Conservation (phyloP, 495 filamentous ascomycete species). For the Aspergillus homomorphus region DNA sequence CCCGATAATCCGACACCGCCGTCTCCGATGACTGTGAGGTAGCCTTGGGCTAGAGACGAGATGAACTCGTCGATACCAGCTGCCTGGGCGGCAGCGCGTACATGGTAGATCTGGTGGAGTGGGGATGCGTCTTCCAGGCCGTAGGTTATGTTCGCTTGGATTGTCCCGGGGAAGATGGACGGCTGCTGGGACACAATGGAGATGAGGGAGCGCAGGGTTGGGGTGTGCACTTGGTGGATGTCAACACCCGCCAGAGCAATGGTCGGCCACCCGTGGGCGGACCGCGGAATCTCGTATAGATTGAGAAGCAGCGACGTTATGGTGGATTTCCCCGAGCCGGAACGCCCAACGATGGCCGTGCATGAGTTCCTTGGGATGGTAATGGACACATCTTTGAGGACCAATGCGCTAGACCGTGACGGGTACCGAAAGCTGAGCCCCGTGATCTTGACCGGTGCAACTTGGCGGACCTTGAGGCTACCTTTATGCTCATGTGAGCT, state of each 20-base stretch:
- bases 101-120: slow-evolving; percentile 32
- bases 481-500: slow-evolving; percentile 58
- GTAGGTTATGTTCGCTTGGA: slow-evolving; percentile 79
- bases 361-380: slow-evolving; percentile 55
- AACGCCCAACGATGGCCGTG: slow-evolving; percentile 76
- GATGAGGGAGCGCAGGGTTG: slow-evolving; percentile 64
- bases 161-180: slow-evolving; percentile 68
- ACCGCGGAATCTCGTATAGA: slow-evolving; percentile 51
- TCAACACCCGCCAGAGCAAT: slow-evolving; percentile 58
- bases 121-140: slow-evolving; percentile 51
- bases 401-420: slow-evolving; percentile 43
- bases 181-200: slow-evolving; percentile 76
- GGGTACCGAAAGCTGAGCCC: slow-evolving; percentile 70
- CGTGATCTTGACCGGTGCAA: slow-evolving; percentile 61
- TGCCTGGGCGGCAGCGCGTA: slow-evolving; percentile 58
- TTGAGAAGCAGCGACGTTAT: slow-evolving; percentile 70
- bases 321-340: slow-evolving; percentile 88
- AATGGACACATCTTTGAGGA: slow-evolving; percentile 61
- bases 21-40: slow-evolving; percentile 73
- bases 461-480: slow-evolving; percentile 38
- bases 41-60: slow-evolving; percentile 65
- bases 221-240: slow-evolving; percentile 55
- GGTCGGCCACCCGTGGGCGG: slow-evolving; percentile 18
- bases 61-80: slow-evolving; percentile 84
- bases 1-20: slow-evolving; percentile 74